These are phyloP conservation scores for Bothriochloa decipiens DNA, from an alignment of 176 grass and related monocot species.

Conservation along the genomic window DNA sequence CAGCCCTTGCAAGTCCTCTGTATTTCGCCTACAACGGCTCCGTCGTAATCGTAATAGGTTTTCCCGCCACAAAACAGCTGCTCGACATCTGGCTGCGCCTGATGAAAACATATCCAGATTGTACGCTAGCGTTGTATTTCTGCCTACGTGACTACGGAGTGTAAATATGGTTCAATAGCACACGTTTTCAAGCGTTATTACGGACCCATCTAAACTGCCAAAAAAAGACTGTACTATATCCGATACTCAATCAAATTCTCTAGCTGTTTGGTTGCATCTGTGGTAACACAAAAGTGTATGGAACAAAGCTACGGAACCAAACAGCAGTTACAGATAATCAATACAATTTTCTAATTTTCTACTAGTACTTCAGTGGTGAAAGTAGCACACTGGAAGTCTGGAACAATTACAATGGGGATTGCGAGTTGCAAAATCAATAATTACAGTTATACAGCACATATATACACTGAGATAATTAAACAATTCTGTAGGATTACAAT, in stretches of 20 bases:
- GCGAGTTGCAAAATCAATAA: background rate
- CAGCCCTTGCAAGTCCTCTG: too few species aligned
- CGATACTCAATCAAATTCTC: background rate
- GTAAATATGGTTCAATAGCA: background rate
- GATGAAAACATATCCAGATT: background rate
- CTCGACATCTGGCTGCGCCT: too few species aligned
- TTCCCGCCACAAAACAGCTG: too few species aligned
- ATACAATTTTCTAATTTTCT: slow-evolving; percentile 1
- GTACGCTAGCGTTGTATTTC: background rate
- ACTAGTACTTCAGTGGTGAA: slow-evolving; percentile 28
- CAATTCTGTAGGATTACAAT: slow-evolving; percentile 35
- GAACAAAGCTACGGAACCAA: too few species aligned
- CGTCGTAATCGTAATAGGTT: too few species aligned
- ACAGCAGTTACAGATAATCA: background rate
- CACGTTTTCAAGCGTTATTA: background rate
- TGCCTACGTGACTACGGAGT: background rate
- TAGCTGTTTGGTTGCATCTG: too few species aligned
- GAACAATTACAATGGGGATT: slow-evolving; percentile 24
- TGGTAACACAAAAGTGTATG: too few species aligned
- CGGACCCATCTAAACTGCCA: background rate
- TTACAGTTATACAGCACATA: slow-evolving; percentile 15
- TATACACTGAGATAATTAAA: slow-evolving; percentile 28
- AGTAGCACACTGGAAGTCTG: background rate
- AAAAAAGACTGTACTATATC: background rate
- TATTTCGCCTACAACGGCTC: too few species aligned